Evolutionary conservation across 352 stramenopile genomes (phyloP).

Genomic region (Globisporangium heterothallicum): DNA sequence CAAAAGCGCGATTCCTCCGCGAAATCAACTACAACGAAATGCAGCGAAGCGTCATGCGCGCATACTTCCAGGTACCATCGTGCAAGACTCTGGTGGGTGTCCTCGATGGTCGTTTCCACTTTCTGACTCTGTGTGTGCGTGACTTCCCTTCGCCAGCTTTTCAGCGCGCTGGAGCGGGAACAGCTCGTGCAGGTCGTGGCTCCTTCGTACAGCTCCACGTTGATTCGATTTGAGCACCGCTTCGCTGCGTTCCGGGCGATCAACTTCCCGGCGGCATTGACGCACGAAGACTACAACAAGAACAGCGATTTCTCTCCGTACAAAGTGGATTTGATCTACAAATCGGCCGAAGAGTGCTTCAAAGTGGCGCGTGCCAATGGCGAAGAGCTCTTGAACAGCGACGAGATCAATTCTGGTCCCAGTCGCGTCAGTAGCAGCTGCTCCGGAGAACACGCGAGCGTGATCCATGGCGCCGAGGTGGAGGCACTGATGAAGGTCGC

Average conservation of each 20-base stretch:
- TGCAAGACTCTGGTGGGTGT: not conserved
- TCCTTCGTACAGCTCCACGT: slow-evolving; percentile 52
- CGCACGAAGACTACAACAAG: slow-evolving; percentile 62
- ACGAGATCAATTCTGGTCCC: slow-evolving; percentile 19
- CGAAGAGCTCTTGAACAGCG: slow-evolving; percentile 42
- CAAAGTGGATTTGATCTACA: slow-evolving; percentile 70
- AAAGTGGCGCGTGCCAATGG: slow-evolving; percentile 51
- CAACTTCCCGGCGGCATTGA: slow-evolving; percentile 62
- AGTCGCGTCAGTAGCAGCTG: slow-evolving; percentile 6
- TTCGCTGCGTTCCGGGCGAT: slow-evolving; percentile 73
- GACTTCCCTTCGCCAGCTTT: slow-evolving; percentile 22
- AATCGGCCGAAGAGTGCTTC: slow-evolving; percentile 83
- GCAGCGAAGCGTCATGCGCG: slow-evolving; percentile 64
- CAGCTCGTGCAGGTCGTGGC: slow-evolving; percentile 36
- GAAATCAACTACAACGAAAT: slow-evolving; percentile 81
- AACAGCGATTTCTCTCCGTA: slow-evolving; percentile 82
- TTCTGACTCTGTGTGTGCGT: not conserved
- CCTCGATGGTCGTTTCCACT: not conserved
- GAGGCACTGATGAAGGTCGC: slow-evolving; percentile 50
- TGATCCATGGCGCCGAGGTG: slow-evolving; percentile 36
- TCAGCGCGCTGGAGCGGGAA: slow-evolving; percentile 67
- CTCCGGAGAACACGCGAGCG: slow-evolving; percentile 9
- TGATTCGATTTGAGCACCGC: slow-evolving; percentile 74
- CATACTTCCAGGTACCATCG: slow-evolving; percentile 58
- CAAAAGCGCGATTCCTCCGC: slow-evolving; percentile 60